Percentiles rank a stretch among this genome's conserved stretches.
phyloP scores from a whole-genome alignment of 2,329 filamentous ascomycete species.

The Emericellopsis atlantica region DNA sequence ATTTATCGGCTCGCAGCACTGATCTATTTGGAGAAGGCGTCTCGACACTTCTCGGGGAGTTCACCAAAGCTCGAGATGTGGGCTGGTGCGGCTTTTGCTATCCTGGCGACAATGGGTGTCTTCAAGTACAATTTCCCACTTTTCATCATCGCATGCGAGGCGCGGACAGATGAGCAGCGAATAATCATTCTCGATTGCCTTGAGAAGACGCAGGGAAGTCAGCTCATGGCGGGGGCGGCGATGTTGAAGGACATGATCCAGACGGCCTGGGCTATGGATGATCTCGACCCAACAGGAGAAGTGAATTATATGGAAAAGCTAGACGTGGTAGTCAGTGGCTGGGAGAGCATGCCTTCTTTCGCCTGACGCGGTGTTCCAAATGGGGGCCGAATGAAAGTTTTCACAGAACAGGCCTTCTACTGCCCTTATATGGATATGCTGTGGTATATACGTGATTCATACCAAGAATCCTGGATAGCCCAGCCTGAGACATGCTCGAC shows the following conservation, averaged over 20 bases:
- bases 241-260: constrained; percentile 2
- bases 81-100: not conserved
- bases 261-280: constrained; percentile 1
- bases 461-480: too few species aligned
- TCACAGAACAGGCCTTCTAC: too few species aligned
- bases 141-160: constrained; percentile 6
- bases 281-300: not conserved
- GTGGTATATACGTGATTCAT: too few species aligned
- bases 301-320: constrained; percentile 2
- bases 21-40: too few species aligned
- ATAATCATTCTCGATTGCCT: constrained; percentile 2
- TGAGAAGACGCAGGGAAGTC: not conserved
- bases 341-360: constrained; percentile 3
- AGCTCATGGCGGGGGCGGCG: not conserved
- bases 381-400: too few species aligned
- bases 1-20: too few species aligned
- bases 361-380: not conserved
- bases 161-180: constrained; percentile 5
- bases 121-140: constrained; percentile 4
- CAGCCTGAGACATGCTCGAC: too few species aligned
- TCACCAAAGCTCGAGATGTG: too few species aligned
- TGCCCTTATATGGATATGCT: too few species aligned
- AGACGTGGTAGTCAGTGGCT: constrained; percentile 1
- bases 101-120: not conserved
- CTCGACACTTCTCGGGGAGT: too few species aligned